phyloP scores from a whole-genome alignment of 768 basidiomycete species.

The Suillus subaureus region DNA sequence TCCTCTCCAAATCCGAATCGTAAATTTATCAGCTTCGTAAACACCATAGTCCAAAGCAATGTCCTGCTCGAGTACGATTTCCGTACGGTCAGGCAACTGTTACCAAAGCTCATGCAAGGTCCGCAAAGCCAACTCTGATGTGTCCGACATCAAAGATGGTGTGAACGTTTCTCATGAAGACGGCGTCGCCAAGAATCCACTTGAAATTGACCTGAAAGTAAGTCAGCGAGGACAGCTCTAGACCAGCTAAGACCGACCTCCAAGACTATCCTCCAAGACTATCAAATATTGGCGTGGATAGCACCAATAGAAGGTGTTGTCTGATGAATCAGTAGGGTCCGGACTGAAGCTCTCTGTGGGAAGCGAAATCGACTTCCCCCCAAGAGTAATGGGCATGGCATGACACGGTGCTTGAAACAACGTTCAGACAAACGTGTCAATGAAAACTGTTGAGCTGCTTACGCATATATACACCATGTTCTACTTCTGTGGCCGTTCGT shows the following conservation, averaged over 20 bases:
- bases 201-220: slow-evolving; percentile 16
- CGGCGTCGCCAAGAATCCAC: slow-evolving; percentile 39
- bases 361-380: slow-evolving; percentile 33
- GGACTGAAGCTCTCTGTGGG: slow-evolving; percentile 36
- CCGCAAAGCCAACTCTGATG: slow-evolving; percentile 41
- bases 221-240: neutral
- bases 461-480: slow-evolving; percentile 37
- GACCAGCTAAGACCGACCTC: slow-evolving; percentile 16
- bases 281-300: slow-evolving; percentile 13
- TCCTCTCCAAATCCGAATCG: neutral
- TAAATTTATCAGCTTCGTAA: neutral
- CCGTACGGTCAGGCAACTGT: neutral
- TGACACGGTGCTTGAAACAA: slow-evolving; percentile 25
- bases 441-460: neutral
- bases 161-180: slow-evolving; percentile 49
- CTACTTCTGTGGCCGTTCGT: slow-evolving; percentile 32
- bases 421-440: slow-evolving; percentile 8
- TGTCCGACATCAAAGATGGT: slow-evolving; percentile 44
- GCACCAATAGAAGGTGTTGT: slow-evolving; percentile 20
- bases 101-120: slow-evolving; percentile 19
- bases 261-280: slow-evolving; percentile 21
- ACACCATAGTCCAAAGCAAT: neutral
- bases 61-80: neutral
- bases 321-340: slow-evolving; percentile 25
- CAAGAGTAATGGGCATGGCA: slow-evolving; percentile 37